Evolutionary conservation across 2,329 filamentous ascomycete species (phyloP), one percentile per base, ranked within the genome.

Genomic region (Fusarium subtropicale): DNA sequence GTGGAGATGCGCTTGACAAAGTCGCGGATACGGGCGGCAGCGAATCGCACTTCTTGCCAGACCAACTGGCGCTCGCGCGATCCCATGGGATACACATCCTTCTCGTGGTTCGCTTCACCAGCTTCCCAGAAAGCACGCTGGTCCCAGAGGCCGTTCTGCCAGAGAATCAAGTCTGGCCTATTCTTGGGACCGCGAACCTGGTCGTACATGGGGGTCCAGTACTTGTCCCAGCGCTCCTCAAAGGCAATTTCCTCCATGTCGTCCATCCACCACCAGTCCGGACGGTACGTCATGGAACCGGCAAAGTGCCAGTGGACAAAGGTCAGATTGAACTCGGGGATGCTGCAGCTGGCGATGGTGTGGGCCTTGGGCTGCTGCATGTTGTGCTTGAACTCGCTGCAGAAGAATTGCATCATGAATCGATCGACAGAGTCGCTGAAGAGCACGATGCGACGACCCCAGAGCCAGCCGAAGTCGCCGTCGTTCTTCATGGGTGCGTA

Each of bases 211-310:
- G 68, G 68, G 4, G 38, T 53, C 68, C 68, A 71, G 56, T 55
- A 56, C 26, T 71, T 54, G 4, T 71, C 68, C 60, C 68, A 71
- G 9, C 67, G 66, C 4, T 69, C 67, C 22, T 69, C 67, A 13
- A 71, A 67, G 15, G 67, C 51, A 1, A 71, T 63, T 1, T 65
- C 64, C 9, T 66, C 50, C 68, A 71, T 71, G 4, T 71, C 68
- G 12, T 71, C 41, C 68, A 71, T 71, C 68, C 68, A 71, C 68
- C 68, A 71, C 68, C 68, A 71, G 11, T 71, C 60, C 1, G 68
- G 68, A 9, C 60, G 57, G 39, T 71, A 65, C 3, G 53, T 54
- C 60, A 68, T 68, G 1, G 64, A 58, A 4, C 68, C 68, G 1
- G 68, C 64, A 8, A 62, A 59, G n/a, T 71, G 68, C 68, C 68